These are phyloP conservation scores for Candida boidinii DNA, from an alignment of 805 yeast species.

Conservation along the genomic window DNA sequence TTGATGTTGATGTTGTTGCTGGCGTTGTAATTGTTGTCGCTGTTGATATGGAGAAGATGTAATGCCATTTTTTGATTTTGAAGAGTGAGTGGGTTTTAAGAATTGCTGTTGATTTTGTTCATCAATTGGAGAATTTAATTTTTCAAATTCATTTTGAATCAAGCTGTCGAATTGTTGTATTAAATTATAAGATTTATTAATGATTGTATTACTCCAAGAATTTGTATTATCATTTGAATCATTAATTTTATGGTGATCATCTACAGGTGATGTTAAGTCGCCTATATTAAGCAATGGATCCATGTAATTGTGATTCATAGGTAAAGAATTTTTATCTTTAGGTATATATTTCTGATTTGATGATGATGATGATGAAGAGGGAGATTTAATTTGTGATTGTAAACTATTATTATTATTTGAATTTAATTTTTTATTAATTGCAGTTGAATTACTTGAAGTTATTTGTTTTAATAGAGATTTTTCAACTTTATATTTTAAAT, in stretches of 20 bases:
- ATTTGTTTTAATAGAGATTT: constrained; percentile 35
- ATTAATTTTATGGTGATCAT: not conserved
- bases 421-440: no score
- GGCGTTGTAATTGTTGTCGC: no score
- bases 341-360: constrained; percentile 8
- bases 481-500: constrained; percentile 40
- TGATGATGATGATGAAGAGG: constrained; percentile 13
- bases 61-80: no score
- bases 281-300: not conserved
- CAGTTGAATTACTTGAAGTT: constrained; percentile 2
- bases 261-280: constrained; percentile 8
- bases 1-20: no score
- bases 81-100: no score
- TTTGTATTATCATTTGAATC: not conserved
- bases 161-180: constrained; percentile 62
- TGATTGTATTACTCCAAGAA: constrained; percentile 14
- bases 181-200: constrained; percentile 47
- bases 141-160: constrained; percentile 59
- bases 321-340: constrained; percentile 10
- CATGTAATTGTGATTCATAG: constrained; percentile 7
- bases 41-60: no score
- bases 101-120: no score
- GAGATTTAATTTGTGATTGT: not conserved
- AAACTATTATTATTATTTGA: no score
- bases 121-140: constrained; percentile 32